phyloP scores from a whole-genome alignment of 2,329 filamentous ascomycete genomes.

The Microascus cirrosus region DNA sequence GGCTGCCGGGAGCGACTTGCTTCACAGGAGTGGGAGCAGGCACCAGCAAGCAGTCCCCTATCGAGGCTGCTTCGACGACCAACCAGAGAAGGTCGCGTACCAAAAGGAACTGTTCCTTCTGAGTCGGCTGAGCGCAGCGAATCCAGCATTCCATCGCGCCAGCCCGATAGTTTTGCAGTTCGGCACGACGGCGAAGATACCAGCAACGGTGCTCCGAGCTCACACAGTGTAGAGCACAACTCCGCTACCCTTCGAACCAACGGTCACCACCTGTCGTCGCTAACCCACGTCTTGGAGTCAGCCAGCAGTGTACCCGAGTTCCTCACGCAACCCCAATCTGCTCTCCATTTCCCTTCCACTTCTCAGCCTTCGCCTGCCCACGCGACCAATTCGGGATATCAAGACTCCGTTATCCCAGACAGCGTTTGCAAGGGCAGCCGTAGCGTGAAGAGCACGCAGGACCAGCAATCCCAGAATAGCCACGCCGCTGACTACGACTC shows the following conservation, averaged over 20 bases:
- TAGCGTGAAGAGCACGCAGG: background rate
- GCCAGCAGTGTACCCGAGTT: background rate
- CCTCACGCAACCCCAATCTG: background rate
- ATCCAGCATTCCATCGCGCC: slow-evolving; percentile 2
- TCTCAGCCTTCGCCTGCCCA: background rate
- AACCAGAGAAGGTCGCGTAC: slow-evolving; percentile 1
- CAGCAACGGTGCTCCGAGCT: background rate
- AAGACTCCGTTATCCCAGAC: background rate
- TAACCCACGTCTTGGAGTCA: background rate
- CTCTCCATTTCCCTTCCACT: background rate
- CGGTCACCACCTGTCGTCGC: background rate
- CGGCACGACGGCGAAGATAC: background rate
- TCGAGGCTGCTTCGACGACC: background rate
- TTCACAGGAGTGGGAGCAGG: background rate
- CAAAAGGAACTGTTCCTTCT: background rate
- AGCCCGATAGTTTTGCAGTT: background rate
- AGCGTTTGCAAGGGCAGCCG: background rate
- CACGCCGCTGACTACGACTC: slow-evolving; percentile 1
- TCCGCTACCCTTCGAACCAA: background rate
- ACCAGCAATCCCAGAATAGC: background rate
- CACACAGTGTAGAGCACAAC: background rate
- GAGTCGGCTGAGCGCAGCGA: background rate
- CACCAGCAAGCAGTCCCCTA: background rate
- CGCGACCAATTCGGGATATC: background rate
- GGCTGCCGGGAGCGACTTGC: background rate